These are phyloP conservation scores for Mortierella alpina DNA, from an alignment of 192 early-diverging fungal species.

Conservation along the genomic window DNA sequence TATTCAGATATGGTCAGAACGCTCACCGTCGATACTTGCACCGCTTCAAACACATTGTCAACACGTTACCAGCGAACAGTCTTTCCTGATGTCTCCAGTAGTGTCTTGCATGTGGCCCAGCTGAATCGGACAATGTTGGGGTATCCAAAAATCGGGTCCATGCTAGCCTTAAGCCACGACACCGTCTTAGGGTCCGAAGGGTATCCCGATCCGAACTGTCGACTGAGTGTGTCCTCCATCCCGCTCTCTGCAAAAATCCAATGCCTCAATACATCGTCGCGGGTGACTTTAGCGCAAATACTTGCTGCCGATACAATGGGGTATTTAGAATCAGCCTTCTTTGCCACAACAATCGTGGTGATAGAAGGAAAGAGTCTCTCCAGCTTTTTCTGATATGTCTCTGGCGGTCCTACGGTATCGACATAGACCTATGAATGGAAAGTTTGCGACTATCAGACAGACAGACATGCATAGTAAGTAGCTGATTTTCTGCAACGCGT, in stretches of 20 bases:
- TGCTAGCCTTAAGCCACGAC: conserved; percentile 80
- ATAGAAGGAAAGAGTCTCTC: conserved; percentile 79
- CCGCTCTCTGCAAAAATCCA: conserved; percentile 76
- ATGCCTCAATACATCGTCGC: conserved; percentile 73
- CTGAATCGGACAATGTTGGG: conserved; percentile 93
- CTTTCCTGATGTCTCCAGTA: conserved; percentile 72
- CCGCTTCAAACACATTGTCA: neutral
- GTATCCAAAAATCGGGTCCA: conserved; percentile 93
- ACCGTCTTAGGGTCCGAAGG: conserved; percentile 93
- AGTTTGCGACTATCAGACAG: neutral
- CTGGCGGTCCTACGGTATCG: conserved; percentile 95
- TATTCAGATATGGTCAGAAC: neutral
- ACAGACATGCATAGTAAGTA: neutral
- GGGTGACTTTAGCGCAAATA: conserved; percentile 94
- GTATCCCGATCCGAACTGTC: conserved; percentile 90
- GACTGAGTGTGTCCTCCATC: conserved; percentile 58
- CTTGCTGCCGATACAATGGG: conserved; percentile 96
- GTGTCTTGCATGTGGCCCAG: conserved; percentile 88
- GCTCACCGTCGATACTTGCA: neutral
- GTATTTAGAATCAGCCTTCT: conserved; percentile 93
- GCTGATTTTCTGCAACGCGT: neutral
- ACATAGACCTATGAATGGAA: conserved; percentile 76
- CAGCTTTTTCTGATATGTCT: conserved; percentile 86
- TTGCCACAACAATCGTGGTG: conserved; percentile 82
- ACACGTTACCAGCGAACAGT: conserved; percentile 65